Evolutionary conservation across 140 eudicot genomes (phyloP).

Genomic region (Cichorium intybus): DNA sequence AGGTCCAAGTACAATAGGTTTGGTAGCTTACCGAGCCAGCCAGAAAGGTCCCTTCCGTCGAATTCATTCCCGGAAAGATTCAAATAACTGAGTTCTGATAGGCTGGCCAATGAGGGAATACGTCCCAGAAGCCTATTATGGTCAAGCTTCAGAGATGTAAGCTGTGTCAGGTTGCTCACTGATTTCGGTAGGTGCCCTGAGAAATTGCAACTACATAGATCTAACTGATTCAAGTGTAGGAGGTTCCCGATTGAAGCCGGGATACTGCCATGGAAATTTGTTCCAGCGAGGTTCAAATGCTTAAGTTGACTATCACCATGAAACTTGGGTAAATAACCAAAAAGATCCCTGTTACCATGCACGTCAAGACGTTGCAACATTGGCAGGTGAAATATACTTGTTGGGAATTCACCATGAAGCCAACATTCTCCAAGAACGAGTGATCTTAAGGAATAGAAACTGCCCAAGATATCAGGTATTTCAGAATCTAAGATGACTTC

Average conservation of each 20-base stretch:
- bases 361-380: conserved; percentile 4
- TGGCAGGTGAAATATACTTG: conserved; percentile 21
- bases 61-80: not conserved
- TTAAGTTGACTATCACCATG: conserved; percentile 6
- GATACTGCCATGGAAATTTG: conserved; percentile 24
- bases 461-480: conserved; percentile 15
- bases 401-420: conserved; percentile 21
- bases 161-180: conserved; percentile 24
- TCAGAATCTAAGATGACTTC: conserved; percentile 21
- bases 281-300: not conserved
- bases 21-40: conserved; percentile 17
- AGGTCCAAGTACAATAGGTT: conserved; percentile 11
- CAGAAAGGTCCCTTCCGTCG: conserved; percentile 5
- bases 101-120: conserved; percentile 15
- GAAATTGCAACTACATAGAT: conserved; percentile 19
- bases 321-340: conserved; percentile 29
- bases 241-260: conserved; percentile 33
- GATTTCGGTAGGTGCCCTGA: conserved; percentile 22
- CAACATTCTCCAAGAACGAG: conserved; percentile 11
- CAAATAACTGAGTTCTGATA: conserved; percentile 18
- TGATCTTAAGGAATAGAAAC: conserved; percentile 9
- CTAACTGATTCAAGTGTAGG: conserved; percentile 5
- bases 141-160: not conserved
- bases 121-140: not conserved
- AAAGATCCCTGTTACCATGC: not conserved